Percentiles rank a stretch among this genome's conserved stretches.
Conservation (phyloP, 176 grass and related monocot genomes). For the Neostapfia colusana region DNA sequence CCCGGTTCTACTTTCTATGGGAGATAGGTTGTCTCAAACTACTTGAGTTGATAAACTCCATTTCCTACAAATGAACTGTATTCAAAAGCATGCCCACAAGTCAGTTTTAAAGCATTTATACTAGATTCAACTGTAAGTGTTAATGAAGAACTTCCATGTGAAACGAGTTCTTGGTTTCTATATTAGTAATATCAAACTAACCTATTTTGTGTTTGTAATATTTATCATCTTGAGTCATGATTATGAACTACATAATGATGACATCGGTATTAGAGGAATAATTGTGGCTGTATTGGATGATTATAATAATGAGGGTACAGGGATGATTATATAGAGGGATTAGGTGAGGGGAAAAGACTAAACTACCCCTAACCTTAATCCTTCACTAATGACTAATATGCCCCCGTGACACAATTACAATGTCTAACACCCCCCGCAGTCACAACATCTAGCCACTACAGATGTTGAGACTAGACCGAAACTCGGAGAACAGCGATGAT, state of each 20-base stretch:
- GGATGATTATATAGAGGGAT: no score
- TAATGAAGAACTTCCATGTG: conserved; percentile 6
- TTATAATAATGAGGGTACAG: no score
- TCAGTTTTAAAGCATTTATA: neutral
- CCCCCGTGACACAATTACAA: no score
- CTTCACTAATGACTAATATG: no score
- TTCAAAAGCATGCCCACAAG: neutral
- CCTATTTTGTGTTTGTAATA: neutral
- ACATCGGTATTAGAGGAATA: no score
- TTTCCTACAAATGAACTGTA: neutral
- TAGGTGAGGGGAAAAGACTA: no score
- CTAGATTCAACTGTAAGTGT: neutral
- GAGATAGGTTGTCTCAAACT: neutral
- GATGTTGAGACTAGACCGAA: no score
- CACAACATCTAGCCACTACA: no score
- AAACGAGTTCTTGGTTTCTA: conserved; percentile 13
- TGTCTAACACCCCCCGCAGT: no score
- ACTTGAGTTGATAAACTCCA: neutral
- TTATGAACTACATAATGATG: conserved; percentile 18
- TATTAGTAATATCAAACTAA: conserved; percentile 27
- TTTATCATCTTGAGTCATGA: conserved; percentile 10
- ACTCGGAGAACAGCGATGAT: no score
- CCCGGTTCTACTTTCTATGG: neutral
- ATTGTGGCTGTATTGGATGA: no score
- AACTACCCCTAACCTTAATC: no score